Conservation (phyloP, 2,329 filamentous ascomycete species). For the Tothia fuscella region DNA sequence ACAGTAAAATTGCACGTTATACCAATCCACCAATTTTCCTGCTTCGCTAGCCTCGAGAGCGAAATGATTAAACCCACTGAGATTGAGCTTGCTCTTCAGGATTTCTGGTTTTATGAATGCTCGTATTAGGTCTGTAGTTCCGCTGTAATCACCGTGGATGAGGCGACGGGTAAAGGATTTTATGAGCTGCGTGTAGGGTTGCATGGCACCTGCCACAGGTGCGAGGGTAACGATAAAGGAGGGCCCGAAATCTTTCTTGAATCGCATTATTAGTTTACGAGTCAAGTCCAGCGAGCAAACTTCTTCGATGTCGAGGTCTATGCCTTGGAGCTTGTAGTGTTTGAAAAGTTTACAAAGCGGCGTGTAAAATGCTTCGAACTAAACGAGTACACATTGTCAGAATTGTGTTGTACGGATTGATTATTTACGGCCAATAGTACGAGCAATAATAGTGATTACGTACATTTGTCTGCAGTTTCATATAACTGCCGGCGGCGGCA, state of each 20-base stretch:
- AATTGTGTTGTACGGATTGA: no score
- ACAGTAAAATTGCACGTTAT: conserved; percentile 89
- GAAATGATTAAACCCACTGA: conserved; percentile 74
- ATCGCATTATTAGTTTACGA: conserved; percentile 36
- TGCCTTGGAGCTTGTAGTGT: conserved; percentile 32
- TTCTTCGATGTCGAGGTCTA: conserved; percentile 49
- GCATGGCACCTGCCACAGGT: conserved; percentile 60
- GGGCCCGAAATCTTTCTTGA: conserved; percentile 52
- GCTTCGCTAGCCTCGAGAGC: conserved; percentile 46
- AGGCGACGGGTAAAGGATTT: conserved; percentile 19
- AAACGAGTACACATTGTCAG: no score
- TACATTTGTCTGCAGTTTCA: conserved; percentile 43
- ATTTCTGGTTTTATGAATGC: conserved; percentile 86
- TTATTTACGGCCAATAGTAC: no score
- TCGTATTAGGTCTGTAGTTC: conserved; percentile 28
- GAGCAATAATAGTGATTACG: conserved; percentile 14
- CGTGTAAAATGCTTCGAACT: conserved; percentile 63
- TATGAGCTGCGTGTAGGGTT: conserved; percentile 18
- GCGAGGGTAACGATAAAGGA: conserved; percentile 69
- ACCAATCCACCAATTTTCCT: conserved; percentile 56
- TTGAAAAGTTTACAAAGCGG: conserved; percentile 56
- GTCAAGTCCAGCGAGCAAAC: conserved; percentile 54
- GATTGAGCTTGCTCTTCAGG: conserved; percentile 37
- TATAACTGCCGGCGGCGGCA: conserved; percentile 64
- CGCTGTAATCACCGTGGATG: conserved; percentile 13